Base-by-base conservation (phyloP, 257 asterid species). In the Przewalskia tangutica region DNA sequence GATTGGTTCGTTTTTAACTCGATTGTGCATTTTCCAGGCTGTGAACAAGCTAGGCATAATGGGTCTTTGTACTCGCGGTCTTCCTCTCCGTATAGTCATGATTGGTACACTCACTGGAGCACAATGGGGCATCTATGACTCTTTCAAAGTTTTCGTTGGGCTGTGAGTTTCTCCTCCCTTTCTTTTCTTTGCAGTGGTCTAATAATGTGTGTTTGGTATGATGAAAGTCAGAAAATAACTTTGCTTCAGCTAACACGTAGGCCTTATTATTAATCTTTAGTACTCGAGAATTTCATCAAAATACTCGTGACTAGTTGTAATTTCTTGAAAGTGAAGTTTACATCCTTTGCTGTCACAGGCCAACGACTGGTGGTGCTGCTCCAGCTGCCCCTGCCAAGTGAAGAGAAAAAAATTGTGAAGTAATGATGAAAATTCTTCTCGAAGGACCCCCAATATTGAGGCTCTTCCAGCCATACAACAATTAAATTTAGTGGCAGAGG, bases 111-210 rank as follows among this genome's bases (percentile, higher is more conserved):
- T 94, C 53, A 94, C 98, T 0, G 98, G 94, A 82, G 89, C 89
- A 50, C 97, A 94, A 84, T 94, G 98, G 98, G 93, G 89, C 70
- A 92, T 94, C 79, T 92, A 92, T 44, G 97, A 92, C 67, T 86
- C 97, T 6, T 92, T 84, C 88, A 91, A 94, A 86, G 98, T 94
- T 84, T 89, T 81, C 8, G 86, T 90, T 62, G 97, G 97, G 56
- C 87, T 91, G 96, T 93, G 86, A 89, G 97, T 88, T 85, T 62
- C 38, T 71, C 42, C 59, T 71, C 16, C 36, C 6, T 83, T 14
- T 14, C 44, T 51, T 18, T 70, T 32, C 10, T 17, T 65, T 8
- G 6, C 48, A 9, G 20, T 36, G 34, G 3, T 34, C 0, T 6
- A 8, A 27, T 13, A 6, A 2, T 0, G 12, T 18, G 4, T 44